Evolutionary conservation across 352 stramenopile species (phyloP), one percentile per base, ranked within the genome.

Genomic region (Phytopythium vexans): DNA sequence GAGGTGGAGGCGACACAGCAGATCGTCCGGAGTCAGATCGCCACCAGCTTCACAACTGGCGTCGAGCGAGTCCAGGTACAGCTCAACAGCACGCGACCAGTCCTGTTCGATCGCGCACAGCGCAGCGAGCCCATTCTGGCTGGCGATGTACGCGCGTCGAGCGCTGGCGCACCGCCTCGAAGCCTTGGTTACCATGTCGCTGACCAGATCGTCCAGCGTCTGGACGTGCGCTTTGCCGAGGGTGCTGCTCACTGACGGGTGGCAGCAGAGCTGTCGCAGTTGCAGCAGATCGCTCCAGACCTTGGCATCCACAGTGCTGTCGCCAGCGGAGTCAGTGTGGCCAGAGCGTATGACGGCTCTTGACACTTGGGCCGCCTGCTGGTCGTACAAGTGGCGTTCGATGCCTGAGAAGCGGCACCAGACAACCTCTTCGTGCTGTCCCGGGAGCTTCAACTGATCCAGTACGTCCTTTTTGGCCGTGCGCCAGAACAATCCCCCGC

Each of bases 261-360:
- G 92, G 42, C 89, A 97, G 55, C 92, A 98, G 4, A 96, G 78
- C 58, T 96, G 90, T 9, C 91, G 81, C 35, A 98, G 66, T 36
- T 82, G 59, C 21, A 97, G 69, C 8, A 98, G 52, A n/a, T 83
- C 77, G 33, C 79, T 60, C 65, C 79, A 82, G 27, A 97, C 72
- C 21, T 68, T 62, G 14, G 70, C 66, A 11, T 65, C 62, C 47
- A 70, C 66, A 8, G 76, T 47, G 10, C 70, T 55, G 35, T 54
- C 59, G 14, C 54, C 41, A 41, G 8, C 49, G 3, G 21, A 27
- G 21, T 27, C 21, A 27, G 21, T 2, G 21, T 1, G 21, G 2
- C 21, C 21, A 2, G 2, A 27, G 21, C 21, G 57, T 16, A 21
- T 40, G 37, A 35, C 42, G 9, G 4, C 33, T 35, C 54, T 14